Evolutionary conservation across 73 alveolate species (phyloP), one percentile per base, ranked within the genome.

Genomic region (Effrenium voratum): DNA sequence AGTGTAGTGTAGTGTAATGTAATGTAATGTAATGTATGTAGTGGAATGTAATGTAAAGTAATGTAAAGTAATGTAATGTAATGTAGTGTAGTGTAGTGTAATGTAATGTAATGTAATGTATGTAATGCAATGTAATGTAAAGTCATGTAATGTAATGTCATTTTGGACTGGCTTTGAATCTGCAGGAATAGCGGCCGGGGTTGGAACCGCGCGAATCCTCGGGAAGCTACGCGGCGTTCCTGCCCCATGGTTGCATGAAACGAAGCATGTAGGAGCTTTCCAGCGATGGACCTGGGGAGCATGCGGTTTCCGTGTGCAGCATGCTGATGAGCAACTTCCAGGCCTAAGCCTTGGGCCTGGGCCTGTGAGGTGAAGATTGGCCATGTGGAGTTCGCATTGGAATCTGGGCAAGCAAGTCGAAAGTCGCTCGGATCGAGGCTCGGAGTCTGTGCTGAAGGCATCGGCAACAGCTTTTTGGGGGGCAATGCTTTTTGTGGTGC

Each of bases 151-250:
- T n/a, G n/a, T n/a, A n/a, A n/a, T n/a, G n/a, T n/a, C n/a, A n/a
- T n/a, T n/a, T n/a, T n/a, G n/a, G n/a, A n/a, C n/a, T n/a, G n/a
- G n/a, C n/a, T n/a, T n/a, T n/a, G n/a, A 43, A 28, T n/a, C 32
- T 15, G 52, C 63, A 87, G 95, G 95, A 87, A 63, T 87, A 66
- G 95, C 95, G 26, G 95, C 95, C 19, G 95, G 95, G 26, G 95
- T 87, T 15, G 95, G 95, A 19, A 87, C 95, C 22, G 95, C 95
- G 32, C 47, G 95, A 60, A 87, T 87, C 63, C 84, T 87, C 15
- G 95, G 95, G 72, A 87, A 87, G 68, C 49, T 87, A 26, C 95
- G 95, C 2, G 84, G 95, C n/a, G 95, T 87, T 40, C 95, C 95
- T 12, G 95, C 70, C 5, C 40, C 84, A 12, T 32, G 83, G 57